Evolutionary conservation across 148 eudicot species (phyloP), one percentile per base, ranked within the genome.

Genomic region (Limonium bicolor): DNA sequence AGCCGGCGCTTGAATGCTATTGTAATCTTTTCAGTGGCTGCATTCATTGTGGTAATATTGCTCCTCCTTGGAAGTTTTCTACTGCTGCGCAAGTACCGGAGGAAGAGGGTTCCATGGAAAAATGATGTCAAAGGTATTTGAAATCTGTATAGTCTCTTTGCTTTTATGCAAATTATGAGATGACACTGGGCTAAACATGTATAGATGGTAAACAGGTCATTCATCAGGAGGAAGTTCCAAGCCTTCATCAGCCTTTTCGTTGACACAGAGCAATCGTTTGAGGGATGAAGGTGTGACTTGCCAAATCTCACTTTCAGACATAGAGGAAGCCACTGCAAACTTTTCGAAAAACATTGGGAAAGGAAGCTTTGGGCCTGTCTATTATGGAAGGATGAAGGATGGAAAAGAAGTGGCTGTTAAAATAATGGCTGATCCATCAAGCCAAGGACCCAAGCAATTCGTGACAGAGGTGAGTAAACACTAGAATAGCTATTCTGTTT

Each of bases 311-410:
- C 68, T 84, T 39, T 7, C 72, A 5, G 93, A 80, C 38, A 64
- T 90, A 48, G 88, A 84, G 71, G 80, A 61, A 55, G 95, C 93
- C 32, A 90, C 99, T 0, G 49, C 61, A 41, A 69, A 47, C 35
- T 90, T 84, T 38, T 67, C 82, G 20, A 85, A 56, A 61, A 62
- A 58, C 36, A 76, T 90, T 33, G 99, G 95, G 22, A 65, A 71
- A 68, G 99, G 99, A 60, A 85, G 99, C 68, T 85, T 78, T 46
- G 99, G 99, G 48, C 73, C 79, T 23, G 99, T 90, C n/a, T 90
- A 80, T 59, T 85, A 85, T 50, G 99, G 99, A 8, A 85, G 61
- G 68, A 60, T 90, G 73, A 73, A 65, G 53, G 88, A 73, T 19
- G 88, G 95, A 34, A 90, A 85, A 62, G 99, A 90, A 58, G 63